A percentile compares a stretch with the other conserved stretches of the same genome.
Conservation (phyloP, 345 rosid genomes). For the Syzygium aqueum region DNA sequence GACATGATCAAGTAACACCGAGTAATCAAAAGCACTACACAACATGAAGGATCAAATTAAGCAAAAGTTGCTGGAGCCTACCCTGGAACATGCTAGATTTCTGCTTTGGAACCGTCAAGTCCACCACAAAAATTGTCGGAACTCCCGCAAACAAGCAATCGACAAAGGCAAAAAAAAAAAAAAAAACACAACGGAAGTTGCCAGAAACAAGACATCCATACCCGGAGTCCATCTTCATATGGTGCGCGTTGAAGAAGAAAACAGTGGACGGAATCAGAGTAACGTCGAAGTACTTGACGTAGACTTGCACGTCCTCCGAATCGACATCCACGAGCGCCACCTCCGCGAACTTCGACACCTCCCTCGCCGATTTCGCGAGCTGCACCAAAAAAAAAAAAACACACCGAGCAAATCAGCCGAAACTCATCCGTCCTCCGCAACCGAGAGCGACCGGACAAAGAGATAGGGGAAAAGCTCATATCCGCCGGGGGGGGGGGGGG, state of each 20-base stretch:
- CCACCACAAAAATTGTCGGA: neutral
- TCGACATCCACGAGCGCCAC: conserved; percentile 67
- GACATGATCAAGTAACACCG: neutral
- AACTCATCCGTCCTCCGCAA: neutral
- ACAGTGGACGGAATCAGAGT: conserved; percentile 60
- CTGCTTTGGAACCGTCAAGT: neutral
- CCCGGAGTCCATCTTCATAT: conserved; percentile 98
- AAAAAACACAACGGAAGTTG: neutral
- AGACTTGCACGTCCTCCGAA: conserved; percentile 70
- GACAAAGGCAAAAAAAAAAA: neutral
- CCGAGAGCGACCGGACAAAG: neutral
- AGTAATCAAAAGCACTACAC: neutral
- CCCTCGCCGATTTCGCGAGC: conserved; percentile 69
- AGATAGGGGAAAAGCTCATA: neutral
- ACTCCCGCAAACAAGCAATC: neutral
- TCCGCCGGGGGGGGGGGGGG: neutral
- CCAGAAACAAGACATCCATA: neutral
- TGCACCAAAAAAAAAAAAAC: conserved; percentile 1
- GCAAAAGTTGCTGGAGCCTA: neutral
- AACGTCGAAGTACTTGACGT: conserved; percentile 78
- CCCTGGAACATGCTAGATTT: neutral
- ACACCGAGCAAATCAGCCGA: neutral
- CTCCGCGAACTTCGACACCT: conserved; percentile 56
- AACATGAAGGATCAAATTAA: neutral
- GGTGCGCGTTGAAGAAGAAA: conserved; percentile 93